Conservation (phyloP, 352 stramenopile species). For the Phytophthora aleatoria region DNA sequence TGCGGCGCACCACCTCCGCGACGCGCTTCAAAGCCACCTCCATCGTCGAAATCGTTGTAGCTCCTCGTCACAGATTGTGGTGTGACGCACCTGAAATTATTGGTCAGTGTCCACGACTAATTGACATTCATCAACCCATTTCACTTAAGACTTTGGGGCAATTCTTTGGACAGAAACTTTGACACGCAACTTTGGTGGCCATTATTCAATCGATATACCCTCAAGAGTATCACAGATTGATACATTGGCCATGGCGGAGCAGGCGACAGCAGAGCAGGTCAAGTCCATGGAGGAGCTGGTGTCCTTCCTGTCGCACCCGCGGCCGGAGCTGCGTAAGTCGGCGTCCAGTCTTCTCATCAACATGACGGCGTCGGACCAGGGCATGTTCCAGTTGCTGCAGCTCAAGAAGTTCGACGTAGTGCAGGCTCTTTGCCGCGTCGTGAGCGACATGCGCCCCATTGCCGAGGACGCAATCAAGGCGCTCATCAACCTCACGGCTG, state of each 20-base stretch:
- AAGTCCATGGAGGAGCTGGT: slow-evolving; percentile 87
- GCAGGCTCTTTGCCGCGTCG: slow-evolving; percentile 75
- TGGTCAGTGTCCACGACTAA: slow-evolving; percentile 1
- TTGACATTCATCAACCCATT: background rate
- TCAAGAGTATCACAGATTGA: background rate
- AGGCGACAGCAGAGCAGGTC: slow-evolving; percentile 50
- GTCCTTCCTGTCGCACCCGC: slow-evolving; percentile 78
- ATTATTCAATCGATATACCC: slow-evolving; percentile 24
- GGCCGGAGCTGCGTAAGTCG: slow-evolving; percentile 86
- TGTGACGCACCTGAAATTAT: slow-evolving; percentile 10
- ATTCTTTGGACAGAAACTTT: slow-evolving; percentile 25
- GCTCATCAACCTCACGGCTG: slow-evolving; percentile 86
- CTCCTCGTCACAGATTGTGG: slow-evolving; percentile 22
- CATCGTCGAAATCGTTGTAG: slow-evolving; percentile 28
- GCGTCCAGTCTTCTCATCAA: slow-evolving; percentile 81
- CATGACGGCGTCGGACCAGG: slow-evolving; percentile 83
- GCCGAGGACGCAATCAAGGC: slow-evolving; percentile 87
- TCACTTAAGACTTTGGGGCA: background rate
- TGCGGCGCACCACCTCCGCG: slow-evolving; percentile 56
- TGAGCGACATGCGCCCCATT: slow-evolving; percentile 85
- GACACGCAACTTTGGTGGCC: slow-evolving; percentile 35
- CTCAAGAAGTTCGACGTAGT: slow-evolving; percentile 76
- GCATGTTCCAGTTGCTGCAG: slow-evolving; percentile 77
- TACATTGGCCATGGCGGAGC: slow-evolving; percentile 43
- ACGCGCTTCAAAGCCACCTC: slow-evolving; percentile 50